Conservation (phyloP, 2,329 filamentous ascomycete species). For the Botrytis fragariae region DNA sequence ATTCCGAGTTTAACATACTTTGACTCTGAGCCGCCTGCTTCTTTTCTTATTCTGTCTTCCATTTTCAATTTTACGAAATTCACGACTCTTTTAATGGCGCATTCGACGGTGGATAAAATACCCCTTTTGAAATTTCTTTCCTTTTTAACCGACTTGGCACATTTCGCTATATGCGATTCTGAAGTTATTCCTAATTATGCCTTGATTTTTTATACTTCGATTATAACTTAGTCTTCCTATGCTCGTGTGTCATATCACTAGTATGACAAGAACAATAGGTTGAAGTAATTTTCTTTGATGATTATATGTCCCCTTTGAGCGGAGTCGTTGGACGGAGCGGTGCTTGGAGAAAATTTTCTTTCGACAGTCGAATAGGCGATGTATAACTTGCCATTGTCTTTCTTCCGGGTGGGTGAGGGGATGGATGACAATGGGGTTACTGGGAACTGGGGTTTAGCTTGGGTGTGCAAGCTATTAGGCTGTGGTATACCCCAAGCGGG, state of each 20-base stretch:
- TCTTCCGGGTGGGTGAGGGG: not conserved
- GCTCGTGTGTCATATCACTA: not conserved
- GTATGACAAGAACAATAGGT: not conserved
- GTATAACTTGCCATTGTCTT: not conserved
- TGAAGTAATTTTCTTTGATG: not conserved
- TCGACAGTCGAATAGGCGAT: not conserved
- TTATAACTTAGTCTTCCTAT: not conserved
- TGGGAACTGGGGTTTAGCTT: not conserved
- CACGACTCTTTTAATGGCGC: not conserved
- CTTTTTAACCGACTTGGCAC: not conserved
- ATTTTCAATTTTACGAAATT: not conserved
- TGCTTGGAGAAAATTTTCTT: not conserved
- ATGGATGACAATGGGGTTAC: not conserved
- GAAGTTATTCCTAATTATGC: not conserved
- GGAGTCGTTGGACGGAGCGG: not conserved
- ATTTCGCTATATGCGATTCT: not conserved
- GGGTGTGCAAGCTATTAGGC: not conserved
- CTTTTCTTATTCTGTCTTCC: not conserved
- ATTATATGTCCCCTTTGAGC: not conserved
- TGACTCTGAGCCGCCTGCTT: not conserved
- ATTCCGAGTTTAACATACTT: not conserved
- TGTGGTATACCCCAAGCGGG: too few relatives aligned
- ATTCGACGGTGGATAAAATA: conserved; percentile 6
- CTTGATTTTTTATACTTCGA: not conserved
- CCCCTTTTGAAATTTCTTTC: not conserved